Evolutionary conservation across 148 eudicot genomes (phyloP).

Genomic region (Cornus florida): DNA sequence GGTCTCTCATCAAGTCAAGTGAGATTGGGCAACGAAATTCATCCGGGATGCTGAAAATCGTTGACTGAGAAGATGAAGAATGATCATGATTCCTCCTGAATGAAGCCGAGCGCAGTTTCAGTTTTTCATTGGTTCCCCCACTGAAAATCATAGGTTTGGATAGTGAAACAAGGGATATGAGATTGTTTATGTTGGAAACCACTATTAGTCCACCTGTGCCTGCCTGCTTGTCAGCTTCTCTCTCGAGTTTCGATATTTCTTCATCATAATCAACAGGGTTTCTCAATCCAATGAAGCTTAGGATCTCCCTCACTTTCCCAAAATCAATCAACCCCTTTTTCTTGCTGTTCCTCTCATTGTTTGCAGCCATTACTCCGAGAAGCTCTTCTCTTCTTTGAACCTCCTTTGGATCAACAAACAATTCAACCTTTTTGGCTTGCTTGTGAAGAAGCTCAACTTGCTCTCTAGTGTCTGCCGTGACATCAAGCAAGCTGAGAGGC

Average conservation of each 20-base stretch:
- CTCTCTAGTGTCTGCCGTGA: slow-evolving; percentile 49
- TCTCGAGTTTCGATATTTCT: slow-evolving; percentile 37
- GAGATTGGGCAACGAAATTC: slow-evolving; percentile 72
- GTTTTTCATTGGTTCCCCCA: slow-evolving; percentile 10
- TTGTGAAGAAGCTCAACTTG: slow-evolving; percentile 67
- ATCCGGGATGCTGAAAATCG: slow-evolving; percentile 41
- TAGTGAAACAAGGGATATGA: slow-evolving; percentile 42
- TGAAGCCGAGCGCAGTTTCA: slow-evolving; percentile 21
- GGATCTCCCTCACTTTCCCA: slow-evolving; percentile 22
- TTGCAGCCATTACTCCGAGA: slow-evolving; percentile 24
- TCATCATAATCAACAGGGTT: slow-evolving; percentile 36
- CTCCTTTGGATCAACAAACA: slow-evolving; percentile 41
- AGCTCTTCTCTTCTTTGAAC: slow-evolving; percentile 38
- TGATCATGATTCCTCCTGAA: slow-evolving; percentile 19
- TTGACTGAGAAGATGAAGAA: slow-evolving; percentile 30
- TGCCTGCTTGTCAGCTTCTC: slow-evolving; percentile 42
- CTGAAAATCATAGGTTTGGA: slow-evolving; percentile 38
- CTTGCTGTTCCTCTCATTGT: slow-evolving; percentile 19
- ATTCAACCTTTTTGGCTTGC: slow-evolving; percentile 47
- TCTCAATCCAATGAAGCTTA: slow-evolving; percentile 38
- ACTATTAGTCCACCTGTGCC: slow-evolving; percentile 68
- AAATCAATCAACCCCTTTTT: slow-evolving; percentile 29
- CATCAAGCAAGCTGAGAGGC: slow-evolving; percentile 49
- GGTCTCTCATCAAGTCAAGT: slow-evolving; percentile 61
- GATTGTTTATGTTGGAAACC: slow-evolving; percentile 49